Evolutionary conservation across 139 green algal species (phyloP), one percentile per base, ranked within the genome.

Genomic region (Zygnema cylindricum): DNA sequence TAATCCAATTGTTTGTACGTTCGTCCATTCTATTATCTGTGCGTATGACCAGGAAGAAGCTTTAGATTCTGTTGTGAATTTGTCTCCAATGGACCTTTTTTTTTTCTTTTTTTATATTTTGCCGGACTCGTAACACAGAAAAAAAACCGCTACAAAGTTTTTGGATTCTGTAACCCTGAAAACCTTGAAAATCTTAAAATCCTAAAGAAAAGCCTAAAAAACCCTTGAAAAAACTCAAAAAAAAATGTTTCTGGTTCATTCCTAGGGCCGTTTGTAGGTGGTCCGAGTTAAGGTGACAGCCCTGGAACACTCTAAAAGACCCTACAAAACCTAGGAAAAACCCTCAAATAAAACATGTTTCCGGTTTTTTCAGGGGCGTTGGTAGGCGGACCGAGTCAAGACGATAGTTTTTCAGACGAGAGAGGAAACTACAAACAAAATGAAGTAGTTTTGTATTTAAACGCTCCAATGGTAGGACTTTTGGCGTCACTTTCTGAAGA

Each of bases 391-490:
- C 86, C 86, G 1, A 38, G 71, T 54, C 1, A n/a, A 11, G 55
- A 30, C 30, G 86, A 91, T 23, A 69, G 22, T 1, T 91, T 91
- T 36, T 33, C 30, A 30, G 79, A 91, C n/a, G 79, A 40, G 23
- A 30, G 86, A 11, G 21, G 40, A 16, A 91, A 91, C 55, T 91
- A 76, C 81, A 41, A 89, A 43, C 86, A 91, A 63, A 43, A 40
- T 38, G 86, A 91, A n/a, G 38, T 77, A 1, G 75, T 49, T 11
- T 69, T 55, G 32, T 91, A 89, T 77, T 35, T 91, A n/a, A 89
- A 89, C 78, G 85, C 76, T 40, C 81, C 81, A 11, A 40, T 7
- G 71, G 21, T 79, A 54, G 71, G 71, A 11, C 71, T 79, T n/a
- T 11, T 79, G 38, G 71, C 71, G 57, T 73, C 57, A 35, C 57